These are phyloP conservation scores for Penicillium bovifimosum DNA, from an alignment of 495 filamentous ascomycete genomes.

Conservation along the genomic window DNA sequence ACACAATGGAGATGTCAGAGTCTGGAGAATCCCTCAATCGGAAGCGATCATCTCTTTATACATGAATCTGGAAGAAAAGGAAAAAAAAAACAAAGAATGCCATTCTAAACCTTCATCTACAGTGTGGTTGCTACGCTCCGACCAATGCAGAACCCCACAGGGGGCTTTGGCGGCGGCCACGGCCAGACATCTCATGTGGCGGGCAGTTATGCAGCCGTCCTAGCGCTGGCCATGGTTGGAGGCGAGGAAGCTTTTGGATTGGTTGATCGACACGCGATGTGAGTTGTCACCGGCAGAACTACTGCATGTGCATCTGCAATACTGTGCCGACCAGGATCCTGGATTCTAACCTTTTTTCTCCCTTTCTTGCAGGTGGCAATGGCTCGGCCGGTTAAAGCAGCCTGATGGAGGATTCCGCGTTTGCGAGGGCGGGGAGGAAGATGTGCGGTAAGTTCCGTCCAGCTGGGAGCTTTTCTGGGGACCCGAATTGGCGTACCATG, in stretches of 20 bases:
- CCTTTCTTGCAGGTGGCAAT: conserved; percentile 64
- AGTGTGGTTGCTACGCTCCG: conserved; percentile 65
- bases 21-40: neutral
- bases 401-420: conserved; percentile 78
- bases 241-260: conserved; percentile 65
- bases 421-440: conserved; percentile 76
- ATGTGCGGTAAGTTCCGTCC: conserved; percentile 63
- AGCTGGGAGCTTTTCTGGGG: neutral
- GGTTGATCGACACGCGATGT: conserved; percentile 75
- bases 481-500: neutral
- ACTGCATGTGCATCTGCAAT: conserved; percentile 4
- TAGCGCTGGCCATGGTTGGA: conserved; percentile 71
- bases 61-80: neutral
- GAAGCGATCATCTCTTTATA: neutral
- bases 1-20: neutral
- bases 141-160: conserved; percentile 73
- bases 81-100: neutral
- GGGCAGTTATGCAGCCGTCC: conserved; percentile 75
- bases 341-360: neutral
- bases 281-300: conserved; percentile 24
- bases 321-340: conserved; percentile 18
- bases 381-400: conserved; percentile 80
- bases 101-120: conserved; percentile 5
- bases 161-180: conserved; percentile 92
- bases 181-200: conserved; percentile 85